These are phyloP conservation scores for Pleurotus tuoliensis DNA, from an alignment of 768 basidiomycete genomes.

Conservation along the genomic window DNA sequence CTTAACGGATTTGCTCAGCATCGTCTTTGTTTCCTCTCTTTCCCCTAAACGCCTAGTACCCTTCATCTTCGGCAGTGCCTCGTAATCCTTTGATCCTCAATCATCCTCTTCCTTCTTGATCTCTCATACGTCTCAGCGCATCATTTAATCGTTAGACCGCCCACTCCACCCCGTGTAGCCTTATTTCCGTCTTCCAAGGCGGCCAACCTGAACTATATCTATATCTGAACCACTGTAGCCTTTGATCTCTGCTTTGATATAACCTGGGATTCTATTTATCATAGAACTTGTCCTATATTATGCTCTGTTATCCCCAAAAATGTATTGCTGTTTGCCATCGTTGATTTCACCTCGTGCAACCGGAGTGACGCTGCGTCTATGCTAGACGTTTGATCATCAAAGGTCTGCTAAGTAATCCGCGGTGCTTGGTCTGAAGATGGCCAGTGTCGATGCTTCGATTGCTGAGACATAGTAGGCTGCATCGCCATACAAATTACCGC, in stretches of 20 bases:
- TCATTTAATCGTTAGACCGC: not conserved
- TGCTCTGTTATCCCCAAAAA: not conserved
- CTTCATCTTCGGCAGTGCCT: not conserved
- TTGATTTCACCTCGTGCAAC: no score
- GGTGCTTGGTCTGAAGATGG: no score
- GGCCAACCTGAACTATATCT: not conserved
- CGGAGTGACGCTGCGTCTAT: no score
- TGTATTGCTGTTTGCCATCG: not conserved
- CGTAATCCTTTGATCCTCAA: not conserved
- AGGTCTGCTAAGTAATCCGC: no score
- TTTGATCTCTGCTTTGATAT: conserved; percentile 1
- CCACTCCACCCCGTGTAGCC: conserved; percentile 1
- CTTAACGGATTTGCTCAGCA: not conserved
- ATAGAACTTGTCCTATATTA: not conserved
- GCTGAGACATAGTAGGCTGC: no score
- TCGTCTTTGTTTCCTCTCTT: not conserved
- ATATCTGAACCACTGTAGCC: conserved; percentile 1
- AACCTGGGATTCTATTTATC: not conserved
- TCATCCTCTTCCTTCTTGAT: not conserved
- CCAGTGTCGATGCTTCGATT: no score
- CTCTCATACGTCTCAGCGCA: not conserved
- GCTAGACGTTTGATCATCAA: no score
- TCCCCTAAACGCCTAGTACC: not conserved
- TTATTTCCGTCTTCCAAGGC: not conserved
- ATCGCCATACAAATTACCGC: no score